A percentile compares a stretch with the other conserved stretches of the same genome.
These are phyloP conservation scores for Eurotiales sp. DNA, from an alignment of 2,329 filamentous ascomycete genomes.

Conservation along the genomic window DNA sequence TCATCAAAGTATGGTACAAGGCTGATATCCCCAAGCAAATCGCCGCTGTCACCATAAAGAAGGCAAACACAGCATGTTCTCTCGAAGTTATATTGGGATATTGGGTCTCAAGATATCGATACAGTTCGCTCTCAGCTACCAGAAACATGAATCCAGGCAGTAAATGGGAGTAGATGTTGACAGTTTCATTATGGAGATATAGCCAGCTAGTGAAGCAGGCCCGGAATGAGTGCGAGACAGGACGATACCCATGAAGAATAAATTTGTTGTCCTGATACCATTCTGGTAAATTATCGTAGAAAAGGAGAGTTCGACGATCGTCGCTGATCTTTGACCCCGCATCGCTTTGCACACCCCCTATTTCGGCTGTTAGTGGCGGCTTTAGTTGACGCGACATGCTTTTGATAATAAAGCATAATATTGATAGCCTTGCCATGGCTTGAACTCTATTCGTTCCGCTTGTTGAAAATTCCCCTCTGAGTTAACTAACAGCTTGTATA, in stretches of 20 bases:
- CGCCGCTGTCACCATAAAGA: constrained; percentile 24
- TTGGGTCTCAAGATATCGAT: constrained; percentile 12
- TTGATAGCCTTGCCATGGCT: too few relatives aligned
- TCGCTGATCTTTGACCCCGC: background rate
- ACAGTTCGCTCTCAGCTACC: constrained; percentile 6
- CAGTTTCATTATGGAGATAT: constrained; percentile 44
- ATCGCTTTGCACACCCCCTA: too few relatives aligned
- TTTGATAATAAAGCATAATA: too few relatives aligned
- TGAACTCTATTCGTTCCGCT: too few relatives aligned
- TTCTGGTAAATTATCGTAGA: background rate
- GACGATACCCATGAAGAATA: constrained; percentile 44
- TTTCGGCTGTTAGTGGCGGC: too few relatives aligned
- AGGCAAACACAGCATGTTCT: constrained; percentile 18
- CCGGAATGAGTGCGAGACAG: constrained; percentile 34
- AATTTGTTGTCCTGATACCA: constrained; percentile 45
- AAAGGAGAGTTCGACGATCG: background rate
- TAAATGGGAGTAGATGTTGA: constrained; percentile 46
- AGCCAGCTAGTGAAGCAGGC: constrained; percentile 39
- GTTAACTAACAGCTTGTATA: too few relatives aligned
- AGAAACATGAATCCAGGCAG: constrained; percentile 36
- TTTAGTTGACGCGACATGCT: too few relatives aligned
- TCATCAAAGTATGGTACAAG: constrained; percentile 32
- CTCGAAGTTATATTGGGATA: constrained; percentile 7
- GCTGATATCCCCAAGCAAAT: constrained; percentile 32
- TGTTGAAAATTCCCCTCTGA: too few relatives aligned